Evolutionary conservation across 768 basidiomycete genomes (phyloP), one percentile per base, ranked within the genome.

Genomic region (Pleurotus ostreatus): DNA sequence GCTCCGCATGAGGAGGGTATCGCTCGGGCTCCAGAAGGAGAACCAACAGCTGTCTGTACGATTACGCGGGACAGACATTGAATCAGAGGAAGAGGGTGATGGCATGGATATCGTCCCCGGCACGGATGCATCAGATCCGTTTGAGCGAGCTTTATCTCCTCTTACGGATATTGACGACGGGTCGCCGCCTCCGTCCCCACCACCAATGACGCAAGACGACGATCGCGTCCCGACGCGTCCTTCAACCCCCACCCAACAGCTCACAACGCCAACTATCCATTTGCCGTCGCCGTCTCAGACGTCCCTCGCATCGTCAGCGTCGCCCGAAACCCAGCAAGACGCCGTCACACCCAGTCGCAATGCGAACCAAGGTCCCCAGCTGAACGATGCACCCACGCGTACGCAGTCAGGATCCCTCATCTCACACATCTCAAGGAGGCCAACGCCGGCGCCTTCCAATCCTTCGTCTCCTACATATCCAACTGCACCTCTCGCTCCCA

Each of bases 341-440:
- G 23, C 22, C 15, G 26, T 22, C 39, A 2, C 20, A 18, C 38
- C 39, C 16, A 7, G 2, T 44, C 41, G n/a, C 41, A 49, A 41
- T 30, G 20, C 9, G 11, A n/a, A 25, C 5, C 30, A 16, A 16
- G 37, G 26, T 18, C 54, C 60, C 0, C 55, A 55, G 30, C 49
- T 59, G 11, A 55, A 26, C 25, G 47, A 52, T 46, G 58, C 61
- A 34, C 53, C 73, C 37, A 68, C 65, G 23, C 69, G 76, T 38
- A 79, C 80, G 5, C 71, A 73, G 55, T 79, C 79, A 8, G 80
- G 80, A 2, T 78, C 81, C 2, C 60, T 72, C 46, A 81, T 82
- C 56, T 71, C 75, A 46, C 63, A 70, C 34, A 40, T 77, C 37
- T 80, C 77, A 67, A 77, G 76, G 59, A 78, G 70, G 20, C 79